Percentiles rank a stretch among this genome's conserved stretches.
These are phyloP conservation scores for Trapa bicornis DNA, from an alignment of 345 rosid species.

Conservation along the genomic window DNA sequence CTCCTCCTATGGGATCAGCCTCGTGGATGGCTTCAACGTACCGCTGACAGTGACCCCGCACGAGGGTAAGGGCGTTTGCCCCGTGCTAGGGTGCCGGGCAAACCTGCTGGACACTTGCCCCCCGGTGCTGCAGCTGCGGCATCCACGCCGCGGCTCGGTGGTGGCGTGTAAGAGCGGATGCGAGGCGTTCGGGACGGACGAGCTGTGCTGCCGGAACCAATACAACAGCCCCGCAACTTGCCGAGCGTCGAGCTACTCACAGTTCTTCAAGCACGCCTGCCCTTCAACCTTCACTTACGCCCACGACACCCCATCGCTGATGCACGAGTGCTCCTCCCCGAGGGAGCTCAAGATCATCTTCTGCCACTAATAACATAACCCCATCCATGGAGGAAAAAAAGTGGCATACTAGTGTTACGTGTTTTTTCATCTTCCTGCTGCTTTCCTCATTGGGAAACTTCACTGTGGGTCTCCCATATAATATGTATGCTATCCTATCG, in stretches of 20 bases:
- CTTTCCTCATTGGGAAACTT: no score
- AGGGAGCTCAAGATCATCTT: no score
- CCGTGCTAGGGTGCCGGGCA: constrained; percentile 77
- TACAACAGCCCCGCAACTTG: constrained; percentile 77
- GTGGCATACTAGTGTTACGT: no score
- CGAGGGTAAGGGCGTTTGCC: constrained; percentile 73
- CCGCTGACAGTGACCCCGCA: constrained; percentile 96
- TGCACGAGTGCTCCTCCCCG: constrained; percentile 29
- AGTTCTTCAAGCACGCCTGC: constrained; percentile 76
- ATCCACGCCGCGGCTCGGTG: constrained; percentile 36
- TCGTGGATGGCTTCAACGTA: constrained; percentile 84
- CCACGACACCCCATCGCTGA: constrained; percentile 74
- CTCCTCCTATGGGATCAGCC: constrained; percentile 72
- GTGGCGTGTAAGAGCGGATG: constrained; percentile 92
- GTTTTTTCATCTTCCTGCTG: no score
- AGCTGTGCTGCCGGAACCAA: constrained; percentile 70
- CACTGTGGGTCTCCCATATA: no score
- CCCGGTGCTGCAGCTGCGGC: constrained; percentile 32
- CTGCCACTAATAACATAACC: no score
- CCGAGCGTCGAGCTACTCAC: constrained; percentile 46
- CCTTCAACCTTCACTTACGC: constrained; percentile 83
- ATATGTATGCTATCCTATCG: no score
- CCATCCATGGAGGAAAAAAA: no score
- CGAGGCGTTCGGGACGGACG: constrained; percentile 66
- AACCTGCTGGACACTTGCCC: constrained; percentile 62